Percentiles rank a stretch among this genome's conserved stretches.
phyloP scores from a whole-genome alignment of 257 asterid genomes.

The Solanum arcanum region DNA sequence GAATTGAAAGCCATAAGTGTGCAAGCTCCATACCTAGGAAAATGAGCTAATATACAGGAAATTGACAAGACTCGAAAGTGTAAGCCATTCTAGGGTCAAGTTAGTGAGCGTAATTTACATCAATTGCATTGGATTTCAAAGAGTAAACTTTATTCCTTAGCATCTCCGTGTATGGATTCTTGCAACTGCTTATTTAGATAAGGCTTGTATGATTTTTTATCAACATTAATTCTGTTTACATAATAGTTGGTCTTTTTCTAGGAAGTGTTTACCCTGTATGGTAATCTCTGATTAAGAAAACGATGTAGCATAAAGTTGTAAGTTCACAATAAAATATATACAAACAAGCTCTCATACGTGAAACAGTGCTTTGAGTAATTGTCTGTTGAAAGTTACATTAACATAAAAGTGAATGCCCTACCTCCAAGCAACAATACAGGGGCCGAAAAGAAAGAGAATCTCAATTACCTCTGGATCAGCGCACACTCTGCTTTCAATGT shows the following conservation, averaged over 20 bases:
- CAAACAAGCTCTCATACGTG: not conserved
- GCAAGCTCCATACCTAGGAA: not conserved
- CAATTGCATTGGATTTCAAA: not conserved
- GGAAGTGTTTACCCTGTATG: not conserved
- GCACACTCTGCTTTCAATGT: constrained; percentile 18
- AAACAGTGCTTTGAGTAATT: not conserved
- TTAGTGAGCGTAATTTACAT: not conserved
- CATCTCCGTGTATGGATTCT: not conserved
- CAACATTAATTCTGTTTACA: not conserved
- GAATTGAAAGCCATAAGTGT: not conserved
- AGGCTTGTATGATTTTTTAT: not conserved
- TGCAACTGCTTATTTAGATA: not conserved
- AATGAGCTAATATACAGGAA: not conserved
- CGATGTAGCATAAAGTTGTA: not conserved
- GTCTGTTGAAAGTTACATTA: not conserved
- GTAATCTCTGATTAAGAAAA: not conserved
- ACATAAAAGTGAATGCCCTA: not conserved
- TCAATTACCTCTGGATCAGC: constrained; percentile 39
- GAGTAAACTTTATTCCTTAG: not conserved
- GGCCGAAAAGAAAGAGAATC: not conserved
- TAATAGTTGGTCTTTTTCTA: not conserved
- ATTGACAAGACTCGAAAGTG: not conserved
- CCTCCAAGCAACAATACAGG: not conserved
- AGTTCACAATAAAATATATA: not conserved
- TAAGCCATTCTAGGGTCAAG: not conserved